Percentiles rank a stretch among this genome's conserved stretches.
Evolutionary conservation across 306 rosid species (phyloP).

Genomic region (Glycine soja): DNA sequence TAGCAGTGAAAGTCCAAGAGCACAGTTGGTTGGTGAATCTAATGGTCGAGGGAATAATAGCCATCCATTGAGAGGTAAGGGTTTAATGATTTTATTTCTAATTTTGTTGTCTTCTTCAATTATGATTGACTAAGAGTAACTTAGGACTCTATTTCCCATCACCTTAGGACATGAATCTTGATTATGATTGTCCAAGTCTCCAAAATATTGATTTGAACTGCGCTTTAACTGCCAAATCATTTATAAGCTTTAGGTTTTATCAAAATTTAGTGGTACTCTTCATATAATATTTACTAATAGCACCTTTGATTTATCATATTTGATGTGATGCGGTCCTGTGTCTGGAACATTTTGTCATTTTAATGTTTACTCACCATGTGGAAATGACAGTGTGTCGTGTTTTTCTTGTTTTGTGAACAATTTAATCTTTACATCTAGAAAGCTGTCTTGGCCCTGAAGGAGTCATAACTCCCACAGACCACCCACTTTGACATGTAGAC

Average conservation of each 20-base stretch:
- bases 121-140: too few relatives aligned
- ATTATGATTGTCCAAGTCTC: background rate
- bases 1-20: slow-evolving; percentile 71
- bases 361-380: slow-evolving; percentile 11
- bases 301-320: background rate
- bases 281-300: background rate
- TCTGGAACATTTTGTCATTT: background rate
- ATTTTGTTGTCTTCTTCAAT: slow-evolving; percentile 32
- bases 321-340: background rate
- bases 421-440: background rate
- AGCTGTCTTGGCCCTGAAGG: background rate
- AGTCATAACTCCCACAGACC: background rate
- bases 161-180: background rate
- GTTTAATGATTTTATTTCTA: slow-evolving; percentile 35
- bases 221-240: background rate
- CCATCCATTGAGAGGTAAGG: slow-evolving; percentile 76
- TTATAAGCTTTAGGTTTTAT: slow-evolving; percentile 8
- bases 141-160: too few relatives aligned
- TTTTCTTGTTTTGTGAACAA: background rate
- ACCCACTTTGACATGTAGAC: slow-evolving; percentile 8
- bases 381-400: background rate
- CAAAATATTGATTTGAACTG: slow-evolving; percentile 29
- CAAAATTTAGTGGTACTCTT: background rate
- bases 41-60: slow-evolving; percentile 62
- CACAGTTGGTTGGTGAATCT: slow-evolving; percentile 59